These are phyloP conservation scores for Entomortierella parvispora DNA, from an alignment of 192 early-diverging fungal genomes.

Conservation along the genomic window DNA sequence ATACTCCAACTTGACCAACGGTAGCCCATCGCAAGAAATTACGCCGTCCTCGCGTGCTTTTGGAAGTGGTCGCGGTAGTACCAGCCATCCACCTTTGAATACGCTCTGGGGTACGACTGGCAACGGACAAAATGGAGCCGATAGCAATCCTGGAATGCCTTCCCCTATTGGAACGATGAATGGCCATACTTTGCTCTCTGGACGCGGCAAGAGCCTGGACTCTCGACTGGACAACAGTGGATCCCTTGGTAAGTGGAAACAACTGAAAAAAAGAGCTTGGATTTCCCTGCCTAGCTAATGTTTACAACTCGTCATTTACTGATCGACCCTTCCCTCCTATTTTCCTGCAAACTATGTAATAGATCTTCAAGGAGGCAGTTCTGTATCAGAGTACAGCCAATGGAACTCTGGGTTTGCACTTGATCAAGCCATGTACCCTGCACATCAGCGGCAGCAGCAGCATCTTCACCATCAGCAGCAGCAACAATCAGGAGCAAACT, in stretches of 20 bases:
- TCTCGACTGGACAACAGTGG: slow-evolving; percentile 26
- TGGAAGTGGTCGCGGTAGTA: slow-evolving; percentile 21
- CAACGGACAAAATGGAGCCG: slow-evolving; percentile 14
- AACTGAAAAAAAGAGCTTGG: background rate
- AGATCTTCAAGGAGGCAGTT: slow-evolving; percentile 10
- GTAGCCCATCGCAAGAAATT: background rate
- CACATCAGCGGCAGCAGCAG: slow-evolving; percentile 13
- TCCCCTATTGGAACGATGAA: slow-evolving; percentile 48
- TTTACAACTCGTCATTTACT: background rate
- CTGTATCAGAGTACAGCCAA: slow-evolving; percentile 44
- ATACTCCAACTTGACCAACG: slow-evolving; percentile 17
- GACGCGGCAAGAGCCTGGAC: slow-evolving; percentile 22
- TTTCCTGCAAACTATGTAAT: slow-evolving; percentile 8
- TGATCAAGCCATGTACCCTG: slow-evolving; percentile 38
- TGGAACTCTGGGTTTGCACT: slow-evolving; percentile 50
- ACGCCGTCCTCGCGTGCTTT: slow-evolving; percentile 17
- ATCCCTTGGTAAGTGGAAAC: slow-evolving; percentile 21
- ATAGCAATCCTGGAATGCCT: slow-evolving; percentile 20
- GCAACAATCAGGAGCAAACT: background rate
- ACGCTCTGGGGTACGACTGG: slow-evolving; percentile 3
- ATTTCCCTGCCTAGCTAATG: background rate
- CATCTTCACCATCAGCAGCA: background rate
- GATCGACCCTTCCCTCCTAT: background rate
- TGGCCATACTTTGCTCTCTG: slow-evolving; percentile 21
- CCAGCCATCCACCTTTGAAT: background rate